Evolutionary conservation across 2,329 filamentous ascomycete species (phyloP).

Genomic region (Pyrenochaeta sp.): DNA sequence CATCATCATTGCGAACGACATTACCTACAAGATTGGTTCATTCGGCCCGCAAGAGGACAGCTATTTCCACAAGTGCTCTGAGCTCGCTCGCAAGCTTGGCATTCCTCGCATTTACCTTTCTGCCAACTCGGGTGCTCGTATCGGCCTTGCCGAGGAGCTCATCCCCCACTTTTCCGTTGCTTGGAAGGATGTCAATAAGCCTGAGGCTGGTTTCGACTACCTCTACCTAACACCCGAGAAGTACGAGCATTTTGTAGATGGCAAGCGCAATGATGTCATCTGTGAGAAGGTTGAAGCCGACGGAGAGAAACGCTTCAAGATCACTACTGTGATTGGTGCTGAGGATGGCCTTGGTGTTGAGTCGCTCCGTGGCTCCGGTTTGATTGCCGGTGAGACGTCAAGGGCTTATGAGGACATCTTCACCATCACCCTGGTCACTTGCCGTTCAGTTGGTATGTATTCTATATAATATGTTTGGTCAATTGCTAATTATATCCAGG

Average conservation of each 20-base stretch:
- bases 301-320: slow-evolving; percentile 91
- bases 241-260: slow-evolving; percentile 86
- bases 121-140: slow-evolving; percentile 97
- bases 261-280: slow-evolving; percentile 77
- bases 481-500: slow-evolving; percentile 58
- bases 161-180: slow-evolving; percentile 97
- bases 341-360: slow-evolving; percentile 98
- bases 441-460: slow-evolving; percentile 85
- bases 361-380: slow-evolving; percentile 93
- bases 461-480: not conserved
- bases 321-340: slow-evolving; percentile 89
- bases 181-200: slow-evolving; percentile 86
- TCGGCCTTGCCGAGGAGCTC: slow-evolving; percentile 95
- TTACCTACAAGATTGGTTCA: slow-evolving; percentile 98
- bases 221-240: slow-evolving; percentile 88
- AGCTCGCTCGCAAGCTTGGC: slow-evolving; percentile 90
- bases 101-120: slow-evolving; percentile 98
- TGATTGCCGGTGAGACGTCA: slow-evolving; percentile 97
- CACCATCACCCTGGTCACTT: slow-evolving; percentile 96
- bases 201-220: slow-evolving; percentile 94
- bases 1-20: slow-evolving; percentile 97
- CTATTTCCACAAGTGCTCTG: slow-evolving; percentile 99
- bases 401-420: slow-evolving; percentile 99
- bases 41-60: slow-evolving; percentile 96
- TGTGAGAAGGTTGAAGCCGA: slow-evolving; percentile 87